Evolutionary conservation across 2,329 filamentous ascomycete species (phyloP).

Genomic region (Emericellopsis cladophorae): DNA sequence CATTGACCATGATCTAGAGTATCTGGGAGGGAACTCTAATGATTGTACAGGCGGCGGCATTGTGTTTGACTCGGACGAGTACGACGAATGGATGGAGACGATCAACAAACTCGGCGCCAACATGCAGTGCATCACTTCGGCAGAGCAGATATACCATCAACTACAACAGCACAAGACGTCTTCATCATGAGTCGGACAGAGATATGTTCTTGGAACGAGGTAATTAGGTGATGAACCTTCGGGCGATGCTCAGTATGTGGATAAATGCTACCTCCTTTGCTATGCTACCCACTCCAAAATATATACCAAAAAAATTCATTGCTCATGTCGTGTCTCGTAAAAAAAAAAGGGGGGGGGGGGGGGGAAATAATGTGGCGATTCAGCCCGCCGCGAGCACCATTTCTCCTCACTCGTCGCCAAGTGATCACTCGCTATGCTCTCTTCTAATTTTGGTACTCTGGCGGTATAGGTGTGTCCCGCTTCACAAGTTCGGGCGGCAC

Average conservation of each 20-base stretch:
- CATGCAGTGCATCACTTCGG: constrained; percentile 74
- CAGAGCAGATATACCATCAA: constrained; percentile 52
- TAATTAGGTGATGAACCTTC: no score
- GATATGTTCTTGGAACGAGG: no score
- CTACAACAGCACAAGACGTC: constrained; percentile 13
- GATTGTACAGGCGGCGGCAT: constrained; percentile 58
- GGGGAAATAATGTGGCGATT: background rate
- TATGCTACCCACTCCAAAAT: no score
- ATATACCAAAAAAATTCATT: no score
- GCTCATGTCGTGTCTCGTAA: no score
- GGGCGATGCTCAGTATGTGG: no score
- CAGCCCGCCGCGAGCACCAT: background rate
- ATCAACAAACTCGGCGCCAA: constrained; percentile 91
- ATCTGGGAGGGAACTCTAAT: constrained; percentile 1
- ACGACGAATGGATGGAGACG: constrained; percentile 90
- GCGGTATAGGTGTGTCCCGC: constrained; percentile 1
- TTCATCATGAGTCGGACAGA: no score
- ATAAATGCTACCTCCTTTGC: no score
- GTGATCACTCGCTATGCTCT: background rate
- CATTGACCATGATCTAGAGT: background rate
- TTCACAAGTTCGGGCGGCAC: background rate
- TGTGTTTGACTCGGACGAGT: constrained; percentile 83
- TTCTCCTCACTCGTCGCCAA: background rate
- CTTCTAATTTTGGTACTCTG: background rate
- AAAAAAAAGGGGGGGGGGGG: no score